Base-by-base conservation (phyloP, 768 basidiomycete genomes). In the Amanita subjunquillea region DNA sequence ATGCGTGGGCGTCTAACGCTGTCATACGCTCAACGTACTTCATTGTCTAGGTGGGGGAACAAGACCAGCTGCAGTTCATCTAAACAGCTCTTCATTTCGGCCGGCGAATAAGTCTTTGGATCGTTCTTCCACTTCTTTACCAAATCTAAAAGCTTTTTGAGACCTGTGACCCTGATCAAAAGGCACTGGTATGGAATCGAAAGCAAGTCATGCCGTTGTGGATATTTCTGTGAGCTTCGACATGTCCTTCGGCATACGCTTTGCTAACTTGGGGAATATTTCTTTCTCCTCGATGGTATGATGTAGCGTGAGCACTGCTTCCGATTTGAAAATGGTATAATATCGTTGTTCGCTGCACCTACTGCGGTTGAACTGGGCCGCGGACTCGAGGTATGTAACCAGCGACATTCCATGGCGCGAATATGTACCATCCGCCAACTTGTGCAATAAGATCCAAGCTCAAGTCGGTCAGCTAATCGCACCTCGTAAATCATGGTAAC, bases 391-490 rank as follows among this genome's bases (percentile, higher is more conserved):
- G 57, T 75, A 80, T 37, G 62, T 56, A 6, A 58, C 43, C 9
- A 79, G 65, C 6, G 67, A 70, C 58, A 78, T 63, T 15, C 75
- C 76, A n/a, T 65, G 66, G 32, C 65, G 62, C 39, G 59, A 65
- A 61, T 74, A 80, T 1, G 76, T 74, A 9, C 77, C 77, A 60
- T 82, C 78, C 38, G 78, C 74, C 1, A 77, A 64, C 79, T 80
- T 47, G 45, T 17, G 30, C n/a, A 44, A 17, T 30, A 37, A 30
- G 45, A 25, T 44, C 29, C 34, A 15, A 46, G 27, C 23, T 2
- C 15, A 10, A 32, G 34, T 25, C 20, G 34, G 17, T 9, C 4
- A 51, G 49, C 32, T 34, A 41, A 15, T 36, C 56, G 22, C 49
- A 74, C 76, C 56, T 76, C 67, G 56, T 76, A 75, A 15, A 77